A percentile compares a stretch with the other conserved stretches of the same genome.
Evolutionary conservation across 2,329 filamentous ascomycete genomes (phyloP).

Genomic region (Pseudogymnoascus sp.): DNA sequence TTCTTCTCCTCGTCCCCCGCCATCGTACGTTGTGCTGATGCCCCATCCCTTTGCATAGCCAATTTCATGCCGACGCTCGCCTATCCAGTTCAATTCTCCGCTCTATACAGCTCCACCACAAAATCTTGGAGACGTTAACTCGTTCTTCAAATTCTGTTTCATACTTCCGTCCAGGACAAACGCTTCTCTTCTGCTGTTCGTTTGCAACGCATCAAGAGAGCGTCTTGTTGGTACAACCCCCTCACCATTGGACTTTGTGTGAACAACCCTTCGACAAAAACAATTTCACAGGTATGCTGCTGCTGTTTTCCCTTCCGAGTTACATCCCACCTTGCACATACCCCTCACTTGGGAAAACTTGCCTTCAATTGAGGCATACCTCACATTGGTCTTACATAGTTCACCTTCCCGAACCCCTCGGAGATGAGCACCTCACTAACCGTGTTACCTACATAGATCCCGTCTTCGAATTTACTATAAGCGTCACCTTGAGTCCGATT

Average conservation of each 20-base stretch:
- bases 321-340: constrained; percentile 4
- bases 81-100: constrained; percentile 24
- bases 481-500: constrained; percentile 11
- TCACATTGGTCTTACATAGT: background rate
- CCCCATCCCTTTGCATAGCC: constrained; percentile 22
- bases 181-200: constrained; percentile 1
- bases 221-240: background rate
- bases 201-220: constrained; percentile 5
- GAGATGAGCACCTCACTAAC: constrained; percentile 2
- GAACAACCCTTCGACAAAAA: background rate
- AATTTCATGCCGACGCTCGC: constrained; percentile 29
- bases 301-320: background rate
- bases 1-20: background rate
- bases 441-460: constrained; percentile 2
- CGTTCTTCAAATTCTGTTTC: constrained; percentile 26
- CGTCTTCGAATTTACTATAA: constrained; percentile 6
- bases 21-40: constrained; percentile 5
- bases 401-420: background rate
- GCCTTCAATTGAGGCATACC: background rate
- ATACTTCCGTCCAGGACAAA: constrained; percentile 8
- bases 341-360: constrained; percentile 1
- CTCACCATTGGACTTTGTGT: background rate
- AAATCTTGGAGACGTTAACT: constrained; percentile 32
- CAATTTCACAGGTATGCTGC: constrained; percentile 4
- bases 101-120: constrained; percentile 17